These are phyloP conservation scores for Saccharata proteae DNA, from an alignment of 2,329 filamentous ascomycete genomes.

Conservation along the genomic window DNA sequence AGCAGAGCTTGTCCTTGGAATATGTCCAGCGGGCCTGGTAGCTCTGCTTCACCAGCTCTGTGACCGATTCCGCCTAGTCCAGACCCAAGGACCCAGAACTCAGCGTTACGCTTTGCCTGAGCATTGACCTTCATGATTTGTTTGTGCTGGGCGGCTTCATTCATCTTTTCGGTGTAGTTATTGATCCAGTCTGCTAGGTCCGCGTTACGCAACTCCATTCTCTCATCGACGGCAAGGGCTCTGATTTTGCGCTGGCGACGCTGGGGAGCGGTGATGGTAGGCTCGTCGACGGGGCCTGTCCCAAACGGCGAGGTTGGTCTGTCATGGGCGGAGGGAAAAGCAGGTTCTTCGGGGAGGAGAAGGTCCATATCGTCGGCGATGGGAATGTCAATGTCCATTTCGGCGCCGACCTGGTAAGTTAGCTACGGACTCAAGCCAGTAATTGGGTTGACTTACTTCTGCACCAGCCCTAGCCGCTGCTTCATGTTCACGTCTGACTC, in stretches of 20 bases:
- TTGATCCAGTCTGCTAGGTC: slow-evolving; percentile 46
- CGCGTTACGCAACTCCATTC: slow-evolving; percentile 41
- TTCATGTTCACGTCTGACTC: slow-evolving; percentile 31
- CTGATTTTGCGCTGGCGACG: slow-evolving; percentile 28
- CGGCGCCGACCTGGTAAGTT: slow-evolving; percentile 11
- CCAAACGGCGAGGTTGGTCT: slow-evolving; percentile 9
- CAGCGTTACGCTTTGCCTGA: slow-evolving; percentile 51
- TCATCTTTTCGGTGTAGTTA: slow-evolving; percentile 51
- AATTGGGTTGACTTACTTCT: slow-evolving; percentile 22
- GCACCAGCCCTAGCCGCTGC: slow-evolving; percentile 22
- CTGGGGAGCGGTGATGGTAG: slow-evolving; percentile 29
- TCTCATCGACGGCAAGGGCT: slow-evolving; percentile 34
- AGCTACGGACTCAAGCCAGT: not conserved
- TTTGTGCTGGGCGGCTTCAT: slow-evolving; percentile 32
- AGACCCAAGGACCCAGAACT: slow-evolving; percentile 45
- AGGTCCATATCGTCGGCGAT: slow-evolving; percentile 19
- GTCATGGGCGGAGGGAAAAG: slow-evolving; percentile 13
- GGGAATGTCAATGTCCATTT: slow-evolving; percentile 20
- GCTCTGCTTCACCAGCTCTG: slow-evolving; percentile 29
- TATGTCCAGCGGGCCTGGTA: slow-evolving; percentile 40
- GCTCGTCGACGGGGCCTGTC: slow-evolving; percentile 23
- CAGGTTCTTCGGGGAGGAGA: slow-evolving; percentile 18
- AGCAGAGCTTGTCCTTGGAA: slow-evolving; percentile 48
- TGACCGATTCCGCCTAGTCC: slow-evolving; percentile 44
- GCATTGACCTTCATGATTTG: slow-evolving; percentile 26